phyloP scores from a whole-genome alignment of 73 alveolate genomes.

The Diophrys appendiculata region DNA sequence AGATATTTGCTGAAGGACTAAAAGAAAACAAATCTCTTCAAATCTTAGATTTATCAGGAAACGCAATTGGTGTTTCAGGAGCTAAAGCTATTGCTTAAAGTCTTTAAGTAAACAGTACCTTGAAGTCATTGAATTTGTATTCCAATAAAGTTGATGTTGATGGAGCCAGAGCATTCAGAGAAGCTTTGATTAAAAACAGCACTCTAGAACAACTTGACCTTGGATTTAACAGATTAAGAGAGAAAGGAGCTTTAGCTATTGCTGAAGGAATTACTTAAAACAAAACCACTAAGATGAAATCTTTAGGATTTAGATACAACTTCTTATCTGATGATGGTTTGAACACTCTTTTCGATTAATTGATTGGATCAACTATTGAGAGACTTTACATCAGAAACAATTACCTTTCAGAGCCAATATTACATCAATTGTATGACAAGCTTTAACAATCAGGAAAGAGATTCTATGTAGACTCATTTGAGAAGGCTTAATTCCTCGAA shows the following conservation, averaged over 20 bases:
- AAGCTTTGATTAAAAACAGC: conserved; percentile 75
- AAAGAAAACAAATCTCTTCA: conserved; percentile 73
- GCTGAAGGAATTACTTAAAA: conserved; percentile 79
- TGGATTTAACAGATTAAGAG: conserved; percentile 92
- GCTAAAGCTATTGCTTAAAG: conserved; percentile 36
- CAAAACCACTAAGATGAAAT: conserved; percentile 63
- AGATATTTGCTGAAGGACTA: conserved; percentile 75
- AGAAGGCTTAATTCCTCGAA: conserved; percentile 65
- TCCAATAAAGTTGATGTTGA: conserved; percentile 92
- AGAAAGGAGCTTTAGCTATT: conserved; percentile 85
- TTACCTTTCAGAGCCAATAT: conserved; percentile 73
- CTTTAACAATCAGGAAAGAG: conserved; percentile 55
- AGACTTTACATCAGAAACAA: conserved; percentile 78
- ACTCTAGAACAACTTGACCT: conserved; percentile 82
- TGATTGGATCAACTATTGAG: conserved; percentile 51
- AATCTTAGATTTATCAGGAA: conserved; percentile 78
- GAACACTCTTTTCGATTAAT: conserved; percentile 58
- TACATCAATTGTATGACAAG: conserved; percentile 56
- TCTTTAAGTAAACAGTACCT: conserved; percentile 47
- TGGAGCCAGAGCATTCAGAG: conserved; percentile 93
- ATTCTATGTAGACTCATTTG: conserved; percentile 79
- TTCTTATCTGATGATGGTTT: conserved; percentile 87
- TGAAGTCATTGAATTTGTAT: conserved; percentile 81
- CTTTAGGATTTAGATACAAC: conserved; percentile 87
- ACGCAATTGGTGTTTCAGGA: conserved; percentile 92